Conservation (phyloP, 805 yeast genomes). For the Ogataea pignaliae region DNA sequence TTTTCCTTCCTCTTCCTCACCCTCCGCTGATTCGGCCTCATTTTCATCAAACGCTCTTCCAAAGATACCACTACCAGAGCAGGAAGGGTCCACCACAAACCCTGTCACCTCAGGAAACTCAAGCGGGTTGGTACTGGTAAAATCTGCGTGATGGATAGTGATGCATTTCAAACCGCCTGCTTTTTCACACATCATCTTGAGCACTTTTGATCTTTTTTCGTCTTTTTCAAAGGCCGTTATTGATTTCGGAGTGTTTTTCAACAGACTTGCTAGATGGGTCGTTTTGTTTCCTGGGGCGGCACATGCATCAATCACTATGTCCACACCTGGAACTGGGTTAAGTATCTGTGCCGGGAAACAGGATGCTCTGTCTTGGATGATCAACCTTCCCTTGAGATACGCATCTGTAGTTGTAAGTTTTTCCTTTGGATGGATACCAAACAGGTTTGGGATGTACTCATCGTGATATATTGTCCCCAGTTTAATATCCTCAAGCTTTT, state of each 20-base stretch:
- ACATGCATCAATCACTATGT: conserved; percentile 81
- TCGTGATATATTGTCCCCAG: conserved; percentile 68
- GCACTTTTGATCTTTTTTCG: conserved; percentile 58
- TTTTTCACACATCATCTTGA: conserved; percentile 70
- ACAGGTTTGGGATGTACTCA: conserved; percentile 66
- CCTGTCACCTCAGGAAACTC: conserved; percentile 70
- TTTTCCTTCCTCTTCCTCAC: conserved; percentile 25
- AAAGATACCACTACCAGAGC: conserved; percentile 97
- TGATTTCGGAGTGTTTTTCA: conserved; percentile 37
- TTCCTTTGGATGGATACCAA: conserved; percentile 77
- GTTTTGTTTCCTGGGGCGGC: conserved; percentile 99
- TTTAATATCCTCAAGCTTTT: conserved; percentile 36
- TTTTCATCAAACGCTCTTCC: conserved; percentile 70
- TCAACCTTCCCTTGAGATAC: conserved; percentile 71
- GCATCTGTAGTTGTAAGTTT: conserved; percentile 62
- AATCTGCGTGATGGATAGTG: conserved; percentile 47
- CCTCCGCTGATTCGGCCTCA: conserved; percentile 43
- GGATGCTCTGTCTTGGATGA: conserved; percentile 94
- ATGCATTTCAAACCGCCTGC: conserved; percentile 61
- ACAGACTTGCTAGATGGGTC: conserved; percentile 76
- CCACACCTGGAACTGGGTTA: conserved; percentile 50
- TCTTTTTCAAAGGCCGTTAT: conserved; percentile 90
- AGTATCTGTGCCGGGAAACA: conserved; percentile 92
- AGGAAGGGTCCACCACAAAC: conserved; percentile 89
- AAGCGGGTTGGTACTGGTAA: conserved; percentile 53